Base-by-base conservation (phyloP, 2,329 filamentous ascomycete species). In the Xylariaceae sp. region DNA sequence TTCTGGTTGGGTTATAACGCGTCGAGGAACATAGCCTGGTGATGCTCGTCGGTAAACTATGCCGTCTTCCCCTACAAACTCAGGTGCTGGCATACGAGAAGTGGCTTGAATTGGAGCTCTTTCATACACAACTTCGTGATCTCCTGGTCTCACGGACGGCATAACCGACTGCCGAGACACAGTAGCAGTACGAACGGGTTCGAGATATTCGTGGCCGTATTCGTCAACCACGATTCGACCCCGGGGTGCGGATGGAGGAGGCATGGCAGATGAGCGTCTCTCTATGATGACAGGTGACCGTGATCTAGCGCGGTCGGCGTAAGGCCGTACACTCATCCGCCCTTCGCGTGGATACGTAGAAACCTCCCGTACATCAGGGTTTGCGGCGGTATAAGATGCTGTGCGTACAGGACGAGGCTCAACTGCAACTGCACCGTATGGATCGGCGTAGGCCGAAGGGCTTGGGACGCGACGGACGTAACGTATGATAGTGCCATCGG, bases 171-270 rank as follows among this genome's bases (percentile, higher is more conserved):
- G 80, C 49, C 82, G 74, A 16, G 75, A 66, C 24, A 77, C 55
- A 28, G 71, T 61, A 16, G 78, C 61, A 19, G 78, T 65, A 44
- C 78, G 79, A 8, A 75, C 66, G 23, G 85, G 83, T 65, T 87
- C 84, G 58, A 82, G 73, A 75, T 93, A 97, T 70, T 91, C 87
- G 71, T 91, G 90, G 36, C 92, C 92, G 73, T 87, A 91, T 60
- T 90, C 86, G 74, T 97, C 93, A 52, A 96, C 80, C 29, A 96
- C 81, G 61, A 96, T 88, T 60, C 88, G 86, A 53, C 87, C 79
- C 41, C 83, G 77, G 16, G 83, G 81, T 6, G 83, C 79, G 46
- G 79, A 57, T 79, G 73, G 66, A 78, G 79, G 43, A 2, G 76
- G 75, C 75, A 84, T 80, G n/a, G 78, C 76, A 28, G 81, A 76